Conservation (phyloP, 2,329 filamentous ascomycete species). For the Westerdykella ornata region DNA sequence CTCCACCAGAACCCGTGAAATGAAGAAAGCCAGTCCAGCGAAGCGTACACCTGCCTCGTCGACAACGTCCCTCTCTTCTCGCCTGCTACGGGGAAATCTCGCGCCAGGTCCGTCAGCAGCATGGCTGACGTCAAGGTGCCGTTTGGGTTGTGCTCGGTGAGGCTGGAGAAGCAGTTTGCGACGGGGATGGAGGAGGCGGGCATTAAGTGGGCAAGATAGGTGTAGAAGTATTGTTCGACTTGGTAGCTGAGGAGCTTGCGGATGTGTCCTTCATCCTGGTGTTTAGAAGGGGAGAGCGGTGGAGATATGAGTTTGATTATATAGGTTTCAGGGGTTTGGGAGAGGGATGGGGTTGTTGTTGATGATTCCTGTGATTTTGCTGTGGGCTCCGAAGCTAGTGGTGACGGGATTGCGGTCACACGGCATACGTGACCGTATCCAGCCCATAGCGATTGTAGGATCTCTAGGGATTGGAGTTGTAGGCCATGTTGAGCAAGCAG, state of each 20-base stretch:
- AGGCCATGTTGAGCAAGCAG: slow-evolving; percentile 23
- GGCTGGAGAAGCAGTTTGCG: slow-evolving; percentile 44
- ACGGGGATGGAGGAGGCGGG: slow-evolving; percentile 41
- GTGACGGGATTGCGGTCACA: slow-evolving; percentile 38
- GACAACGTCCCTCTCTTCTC: slow-evolving; percentile 48
- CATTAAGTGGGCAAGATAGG: slow-evolving; percentile 48
- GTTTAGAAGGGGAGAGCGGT: slow-evolving; percentile 28
- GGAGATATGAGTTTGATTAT: slow-evolving; percentile 58
- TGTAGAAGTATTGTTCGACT: slow-evolving; percentile 62
- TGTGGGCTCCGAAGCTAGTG: slow-evolving; percentile 7
- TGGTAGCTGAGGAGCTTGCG: slow-evolving; percentile 62
- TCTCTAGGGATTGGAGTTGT: slow-evolving; percentile 17
- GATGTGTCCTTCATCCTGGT: slow-evolving; percentile 53
- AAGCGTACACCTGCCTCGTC: slow-evolving; percentile 45
- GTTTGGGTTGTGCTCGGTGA: slow-evolving; percentile 38
- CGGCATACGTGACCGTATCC: slow-evolving; percentile 52
- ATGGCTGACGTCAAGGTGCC: slow-evolving; percentile 45
- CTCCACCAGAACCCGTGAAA: slow-evolving; percentile 55
- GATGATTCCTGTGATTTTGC: slow-evolving; percentile 9
- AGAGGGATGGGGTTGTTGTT: slow-evolving; percentile 8
- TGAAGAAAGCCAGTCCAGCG: slow-evolving; percentile 55
- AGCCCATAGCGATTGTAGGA: slow-evolving; percentile 43
- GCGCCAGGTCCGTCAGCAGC: slow-evolving; percentile 52
- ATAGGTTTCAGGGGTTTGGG: too few species aligned
- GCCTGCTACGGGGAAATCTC: slow-evolving; percentile 50